Base-by-base conservation (phyloP, 192 early-diverging fungal genomes). In the Ambispora gerdemannii region DNA sequence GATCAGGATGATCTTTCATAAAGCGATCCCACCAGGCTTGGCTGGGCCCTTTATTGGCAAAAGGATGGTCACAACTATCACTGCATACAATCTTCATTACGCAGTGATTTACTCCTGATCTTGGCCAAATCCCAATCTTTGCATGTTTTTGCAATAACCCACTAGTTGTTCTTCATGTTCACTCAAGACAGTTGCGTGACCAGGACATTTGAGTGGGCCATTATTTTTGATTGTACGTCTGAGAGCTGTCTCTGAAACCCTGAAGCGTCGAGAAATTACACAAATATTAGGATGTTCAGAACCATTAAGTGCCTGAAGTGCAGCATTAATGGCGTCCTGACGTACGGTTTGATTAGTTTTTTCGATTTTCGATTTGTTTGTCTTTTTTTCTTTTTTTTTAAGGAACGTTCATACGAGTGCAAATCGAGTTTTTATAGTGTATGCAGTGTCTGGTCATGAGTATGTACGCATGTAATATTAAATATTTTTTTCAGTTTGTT, bases 121-220 rank as follows among this genome's bases (percentile, higher is more conserved):
- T 68, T 51, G 50, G 50, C 66, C 50, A 51, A 68, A 68, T 20
- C 50, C 28, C 28, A 52, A 68, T 51, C 28, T 27, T n/a, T n/a
- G n/a, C n/a, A n/a, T n/a, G n/a, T n/a, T n/a, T n/a, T n/a, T 68
- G 28, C 66, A 68, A 50, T 68, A 68, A 3, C 53, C 50, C 31
- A 50, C 22, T 35, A 68, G 66, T 52, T 68, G 50, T 52, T 68
- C 50, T 52, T 68, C 28, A 68, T 68, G 3, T 0, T 17, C 35
- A 68, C 50, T 68, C 28, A 68, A 28, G 0, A 68, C 50, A 4
- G 20, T 68, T 19, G 11, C 17, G 52, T 25, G 10, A 52, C 49
- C 50, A 53, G 20, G 19, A 55, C 27, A 25, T 22, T 53, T 51
- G 20, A 28, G 50, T 20, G 31, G 22, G n/a, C n/a, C n/a, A 68